A percentile compares a stretch with the other conserved stretches of the same genome.
These are phyloP conservation scores for Paecilomyces dactylethromorphus DNA, from an alignment of 2,329 filamentous ascomycete genomes.

Conservation along the genomic window DNA sequence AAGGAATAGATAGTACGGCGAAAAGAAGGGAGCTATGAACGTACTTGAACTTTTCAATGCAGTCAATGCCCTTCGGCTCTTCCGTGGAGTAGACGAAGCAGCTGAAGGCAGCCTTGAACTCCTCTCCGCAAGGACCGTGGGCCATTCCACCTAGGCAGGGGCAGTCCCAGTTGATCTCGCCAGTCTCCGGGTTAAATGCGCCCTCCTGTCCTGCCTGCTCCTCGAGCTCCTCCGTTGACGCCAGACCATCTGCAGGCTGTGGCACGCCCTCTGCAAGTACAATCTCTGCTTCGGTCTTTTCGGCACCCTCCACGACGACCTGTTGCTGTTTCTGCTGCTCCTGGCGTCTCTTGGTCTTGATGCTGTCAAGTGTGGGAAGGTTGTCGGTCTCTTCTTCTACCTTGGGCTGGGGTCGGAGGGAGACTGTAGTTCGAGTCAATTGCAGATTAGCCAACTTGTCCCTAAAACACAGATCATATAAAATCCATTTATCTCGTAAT, in stretches of 20 bases:
- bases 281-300: slow-evolving; percentile 5
- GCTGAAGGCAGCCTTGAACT: slow-evolving; percentile 94
- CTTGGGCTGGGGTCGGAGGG: slow-evolving; percentile 18
- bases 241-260: slow-evolving; percentile 16
- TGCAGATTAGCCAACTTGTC: neutral
- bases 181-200: slow-evolving; percentile 96
- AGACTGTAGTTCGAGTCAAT: slow-evolving; percentile 17
- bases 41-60: slow-evolving; percentile 95
- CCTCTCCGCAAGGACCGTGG: slow-evolving; percentile 85
- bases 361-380: slow-evolving; percentile 59
- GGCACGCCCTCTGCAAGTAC: slow-evolving; percentile 7
- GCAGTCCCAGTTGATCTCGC: slow-evolving; percentile 99
- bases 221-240: slow-evolving; percentile 55
- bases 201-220: slow-evolving; percentile 78
- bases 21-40: slow-evolving; percentile 26
- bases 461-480: neutral
- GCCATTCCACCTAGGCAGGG: slow-evolving; percentile 97
- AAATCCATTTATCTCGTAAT: neutral
- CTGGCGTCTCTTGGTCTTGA: slow-evolving; percentile 50
- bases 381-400: slow-evolving; percentile 28
- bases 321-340: slow-evolving; percentile 16
- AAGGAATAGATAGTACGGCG: slow-evolving; percentile 1
- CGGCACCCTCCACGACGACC: slow-evolving; percentile 11
- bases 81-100: slow-evolving; percentile 95
- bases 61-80: slow-evolving; percentile 96